Conservation (phyloP, 2,329 filamentous ascomycete genomes). For the Cordyceps cateniannulata region DNA sequence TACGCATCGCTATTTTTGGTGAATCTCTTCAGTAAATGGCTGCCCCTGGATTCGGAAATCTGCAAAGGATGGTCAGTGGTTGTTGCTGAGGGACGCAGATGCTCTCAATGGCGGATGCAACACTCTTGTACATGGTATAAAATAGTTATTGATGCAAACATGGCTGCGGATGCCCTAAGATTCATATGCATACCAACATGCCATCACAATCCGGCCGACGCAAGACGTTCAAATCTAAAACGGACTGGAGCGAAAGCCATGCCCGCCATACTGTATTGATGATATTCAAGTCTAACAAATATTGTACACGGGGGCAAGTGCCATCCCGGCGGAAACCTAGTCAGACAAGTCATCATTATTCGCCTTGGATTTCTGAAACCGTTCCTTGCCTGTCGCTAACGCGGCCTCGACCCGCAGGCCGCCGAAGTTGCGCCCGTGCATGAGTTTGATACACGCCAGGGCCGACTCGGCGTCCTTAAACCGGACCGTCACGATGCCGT, state of each 20-base stretch:
- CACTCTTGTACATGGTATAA: too few species aligned
- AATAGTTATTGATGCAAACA: too few species aligned
- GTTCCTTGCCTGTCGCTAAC: constrained; percentile 63
- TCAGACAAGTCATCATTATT: constrained; percentile 35
- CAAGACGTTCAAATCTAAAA: not conserved
- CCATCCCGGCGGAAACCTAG: not conserved
- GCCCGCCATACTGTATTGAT: not conserved
- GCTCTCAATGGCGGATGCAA: too few species aligned
- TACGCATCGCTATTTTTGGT: too few species aligned
- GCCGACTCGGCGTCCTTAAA: constrained; percentile 70
- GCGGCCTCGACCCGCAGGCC: constrained; percentile 66
- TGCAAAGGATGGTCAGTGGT: too few species aligned
- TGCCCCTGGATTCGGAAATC: too few species aligned
- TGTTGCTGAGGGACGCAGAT: too few species aligned
- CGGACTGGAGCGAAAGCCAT: not conserved
- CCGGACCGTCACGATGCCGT: constrained; percentile 78
- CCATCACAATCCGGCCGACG: not conserved
- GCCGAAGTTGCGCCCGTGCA: constrained; percentile 76
- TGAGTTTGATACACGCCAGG: constrained; percentile 62
- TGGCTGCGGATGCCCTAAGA: too few species aligned
- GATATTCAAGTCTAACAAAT: not conserved
- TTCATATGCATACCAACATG: not conserved
- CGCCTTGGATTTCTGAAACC: constrained; percentile 62
- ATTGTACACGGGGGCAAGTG: not conserved
- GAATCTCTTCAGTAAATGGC: too few species aligned